Evolutionary conservation across 2,329 filamentous ascomycete species (phyloP).

Genomic region (Cyphellophora attinorum): DNA sequence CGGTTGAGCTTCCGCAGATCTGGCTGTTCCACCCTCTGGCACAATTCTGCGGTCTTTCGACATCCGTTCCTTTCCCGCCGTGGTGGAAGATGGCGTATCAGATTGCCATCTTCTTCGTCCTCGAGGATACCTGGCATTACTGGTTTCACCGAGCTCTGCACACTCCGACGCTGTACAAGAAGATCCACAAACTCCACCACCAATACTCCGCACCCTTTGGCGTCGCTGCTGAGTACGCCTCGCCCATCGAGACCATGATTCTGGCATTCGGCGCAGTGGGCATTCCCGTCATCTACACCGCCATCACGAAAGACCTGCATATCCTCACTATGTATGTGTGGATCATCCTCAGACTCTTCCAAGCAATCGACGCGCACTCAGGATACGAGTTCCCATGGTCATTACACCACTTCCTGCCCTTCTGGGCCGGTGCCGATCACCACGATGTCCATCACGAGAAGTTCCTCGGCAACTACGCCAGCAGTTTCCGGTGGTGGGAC

Average conservation of each 20-base stretch:
- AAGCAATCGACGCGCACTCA: slow-evolving; percentile 94
- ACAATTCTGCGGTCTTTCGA: slow-evolving; percentile 81
- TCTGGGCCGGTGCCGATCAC: slow-evolving; percentile 96
- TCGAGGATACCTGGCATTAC: slow-evolving; percentile 98
- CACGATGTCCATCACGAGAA: slow-evolving; percentile 97
- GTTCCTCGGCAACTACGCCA: slow-evolving; percentile 96
- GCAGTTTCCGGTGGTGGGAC: slow-evolving; percentile 99
- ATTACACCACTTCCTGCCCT: slow-evolving; percentile 86
- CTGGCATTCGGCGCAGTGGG: slow-evolving; percentile 81
- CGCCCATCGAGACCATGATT: slow-evolving; percentile 92
- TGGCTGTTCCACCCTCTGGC: slow-evolving; percentile 93
- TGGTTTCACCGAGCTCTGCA: slow-evolving; percentile 90
- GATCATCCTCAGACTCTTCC: slow-evolving; percentile 88
- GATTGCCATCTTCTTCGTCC: slow-evolving; percentile 84
- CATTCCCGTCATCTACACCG: slow-evolving; percentile 73
- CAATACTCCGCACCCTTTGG: slow-evolving; percentile 97
- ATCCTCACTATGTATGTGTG: slow-evolving; percentile 96
- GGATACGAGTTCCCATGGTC: slow-evolving; percentile 99
- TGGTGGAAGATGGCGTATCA: slow-evolving; percentile 81
- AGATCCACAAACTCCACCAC: slow-evolving; percentile 98
- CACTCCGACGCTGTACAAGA: slow-evolving; percentile 90
- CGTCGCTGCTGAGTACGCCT: slow-evolving; percentile 92
- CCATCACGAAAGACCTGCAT: slow-evolving; percentile 76
- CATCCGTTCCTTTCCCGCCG: slow-evolving; percentile 79
- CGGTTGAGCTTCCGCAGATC: slow-evolving; percentile 82